These are phyloP conservation scores for Apiospora phragmitis DNA, from an alignment of 2,329 filamentous ascomycete genomes.

Conservation along the genomic window DNA sequence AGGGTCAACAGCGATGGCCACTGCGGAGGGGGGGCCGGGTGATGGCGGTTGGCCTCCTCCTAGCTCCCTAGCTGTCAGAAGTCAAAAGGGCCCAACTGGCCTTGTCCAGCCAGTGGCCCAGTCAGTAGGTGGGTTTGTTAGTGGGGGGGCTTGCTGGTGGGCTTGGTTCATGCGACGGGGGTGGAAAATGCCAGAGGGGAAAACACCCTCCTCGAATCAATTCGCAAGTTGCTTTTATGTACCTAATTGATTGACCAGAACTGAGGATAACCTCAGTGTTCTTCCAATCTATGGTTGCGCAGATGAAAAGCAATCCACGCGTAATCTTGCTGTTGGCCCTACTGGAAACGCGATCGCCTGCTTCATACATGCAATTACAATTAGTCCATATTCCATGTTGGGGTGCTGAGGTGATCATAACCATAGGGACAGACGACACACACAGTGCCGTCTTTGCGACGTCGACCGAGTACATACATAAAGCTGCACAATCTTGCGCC, in stretches of 20 bases:
- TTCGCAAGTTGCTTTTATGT: neutral
- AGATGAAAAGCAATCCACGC: neutral
- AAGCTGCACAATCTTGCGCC: neutral
- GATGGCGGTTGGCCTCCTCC: neutral
- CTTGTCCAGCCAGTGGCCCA: neutral
- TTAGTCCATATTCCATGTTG: neutral
- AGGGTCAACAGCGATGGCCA: too few relatives aligned
- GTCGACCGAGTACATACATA: neutral
- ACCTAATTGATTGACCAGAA: neutral
- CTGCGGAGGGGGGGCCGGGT: neutral
- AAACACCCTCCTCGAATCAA: neutral
- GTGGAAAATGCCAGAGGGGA: neutral
- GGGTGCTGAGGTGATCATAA: neutral
- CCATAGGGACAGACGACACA: neutral
- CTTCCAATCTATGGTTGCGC: neutral
- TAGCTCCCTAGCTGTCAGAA: conserved; percentile 7
- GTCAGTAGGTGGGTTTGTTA: neutral
- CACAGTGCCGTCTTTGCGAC: neutral
- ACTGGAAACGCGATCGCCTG: neutral
- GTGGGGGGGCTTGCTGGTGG: neutral
- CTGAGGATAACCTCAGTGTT: neutral
- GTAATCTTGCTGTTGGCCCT: neutral
- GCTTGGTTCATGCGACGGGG: conserved; percentile 6
- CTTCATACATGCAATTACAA: neutral
- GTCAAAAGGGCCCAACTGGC: conserved; percentile 3